Percentiles rank a stretch among this genome's conserved stretches.
Conservation (phyloP, 768 basidiomycete genomes). For the Galerina sulciceps region DNA sequence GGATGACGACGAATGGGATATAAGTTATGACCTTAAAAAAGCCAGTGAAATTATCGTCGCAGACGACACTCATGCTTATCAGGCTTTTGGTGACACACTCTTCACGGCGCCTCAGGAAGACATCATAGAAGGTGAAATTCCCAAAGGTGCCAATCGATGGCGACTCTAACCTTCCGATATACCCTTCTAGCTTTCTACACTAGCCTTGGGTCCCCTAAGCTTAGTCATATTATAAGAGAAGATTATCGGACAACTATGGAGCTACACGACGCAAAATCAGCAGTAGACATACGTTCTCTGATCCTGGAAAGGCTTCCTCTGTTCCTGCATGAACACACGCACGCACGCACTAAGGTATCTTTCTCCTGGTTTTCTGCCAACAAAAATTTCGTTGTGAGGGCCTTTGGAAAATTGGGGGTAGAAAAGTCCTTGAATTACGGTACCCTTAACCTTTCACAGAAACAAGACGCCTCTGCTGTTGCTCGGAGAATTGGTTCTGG, state of each 20-base stretch:
- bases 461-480: slow-evolving; percentile 76
- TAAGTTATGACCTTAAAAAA: slow-evolving; percentile 70
- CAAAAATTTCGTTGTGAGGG: slow-evolving; percentile 71
- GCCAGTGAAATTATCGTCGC: slow-evolving; percentile 79
- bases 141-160: neutral
- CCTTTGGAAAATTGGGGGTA: slow-evolving; percentile 66
- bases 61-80: slow-evolving; percentile 83
- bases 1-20: slow-evolving; percentile 79
- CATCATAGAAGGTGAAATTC: slow-evolving; percentile 73
- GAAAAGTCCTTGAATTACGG: slow-evolving; percentile 64
- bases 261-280: slow-evolving; percentile 48
- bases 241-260: slow-evolving; percentile 69
- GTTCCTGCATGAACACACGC: slow-evolving; percentile 89
- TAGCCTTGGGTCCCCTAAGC: slow-evolving; percentile 71
- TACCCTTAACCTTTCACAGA: slow-evolving; percentile 49
- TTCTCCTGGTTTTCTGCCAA: slow-evolving; percentile 68
- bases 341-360: slow-evolving; percentile 62
- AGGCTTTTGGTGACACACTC: slow-evolving; percentile 76
- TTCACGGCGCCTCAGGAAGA: slow-evolving; percentile 90
- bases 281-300: slow-evolving; percentile 57
- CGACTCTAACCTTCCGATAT: neutral
- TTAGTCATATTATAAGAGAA: slow-evolving; percentile 78
- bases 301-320: slow-evolving; percentile 86
- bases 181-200: slow-evolving; percentile 66
- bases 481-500: slow-evolving; percentile 55